phyloP scores from a whole-genome alignment of 2,329 filamentous ascomycete genomes.

The Alternaria sp. region DNA sequence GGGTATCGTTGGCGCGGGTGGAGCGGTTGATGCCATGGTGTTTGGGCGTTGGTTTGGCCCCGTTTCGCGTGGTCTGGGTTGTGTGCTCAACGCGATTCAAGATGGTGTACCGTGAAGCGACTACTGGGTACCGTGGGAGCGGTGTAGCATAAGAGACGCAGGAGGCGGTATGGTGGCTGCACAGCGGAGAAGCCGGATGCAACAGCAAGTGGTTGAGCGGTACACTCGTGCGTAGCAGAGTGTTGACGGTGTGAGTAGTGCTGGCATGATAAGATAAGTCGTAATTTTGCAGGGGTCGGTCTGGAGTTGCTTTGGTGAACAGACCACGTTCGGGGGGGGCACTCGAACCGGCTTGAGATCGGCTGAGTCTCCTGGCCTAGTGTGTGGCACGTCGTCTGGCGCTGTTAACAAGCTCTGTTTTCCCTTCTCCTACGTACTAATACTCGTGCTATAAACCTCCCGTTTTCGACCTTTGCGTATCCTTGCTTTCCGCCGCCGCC shows the following conservation, averaged over 20 bases:
- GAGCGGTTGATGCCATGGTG: conserved; percentile 32
- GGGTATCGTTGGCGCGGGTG: conserved; percentile 60
- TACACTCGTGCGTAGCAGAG: conserved; percentile 1
- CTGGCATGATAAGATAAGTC: conserved; percentile 9
- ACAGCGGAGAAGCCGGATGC: conserved; percentile 6
- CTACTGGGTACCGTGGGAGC: conserved; percentile 11
- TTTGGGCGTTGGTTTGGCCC: conserved; percentile 10
- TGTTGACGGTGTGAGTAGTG: conserved; percentile 1
- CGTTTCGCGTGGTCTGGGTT: conserved; percentile 21
- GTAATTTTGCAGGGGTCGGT: conserved; percentile 12
- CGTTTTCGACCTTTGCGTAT: conserved; percentile 15
- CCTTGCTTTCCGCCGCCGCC: conserved; percentile 12
- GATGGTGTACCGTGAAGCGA: conserved; percentile 7
- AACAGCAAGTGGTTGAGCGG: conserved; percentile 3
- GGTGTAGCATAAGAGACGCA: conserved; percentile 8
- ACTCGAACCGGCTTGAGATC: conserved; percentile 18
- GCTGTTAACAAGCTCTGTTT: conserved; percentile 13
- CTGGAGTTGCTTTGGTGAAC: conserved; percentile 19
- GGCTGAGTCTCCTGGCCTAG: conserved; percentile 18
- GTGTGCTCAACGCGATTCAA: conserved; percentile 19
- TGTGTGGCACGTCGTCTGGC: conserved; percentile 16
- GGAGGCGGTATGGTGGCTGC: background rate
- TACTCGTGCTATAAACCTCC: conserved; percentile 18
- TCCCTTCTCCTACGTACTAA: conserved; percentile 9
- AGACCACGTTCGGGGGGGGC: conserved; percentile 17